Conservation (phyloP, 768 basidiomycete genomes). For the Stropharia rugosoannulata region DNA sequence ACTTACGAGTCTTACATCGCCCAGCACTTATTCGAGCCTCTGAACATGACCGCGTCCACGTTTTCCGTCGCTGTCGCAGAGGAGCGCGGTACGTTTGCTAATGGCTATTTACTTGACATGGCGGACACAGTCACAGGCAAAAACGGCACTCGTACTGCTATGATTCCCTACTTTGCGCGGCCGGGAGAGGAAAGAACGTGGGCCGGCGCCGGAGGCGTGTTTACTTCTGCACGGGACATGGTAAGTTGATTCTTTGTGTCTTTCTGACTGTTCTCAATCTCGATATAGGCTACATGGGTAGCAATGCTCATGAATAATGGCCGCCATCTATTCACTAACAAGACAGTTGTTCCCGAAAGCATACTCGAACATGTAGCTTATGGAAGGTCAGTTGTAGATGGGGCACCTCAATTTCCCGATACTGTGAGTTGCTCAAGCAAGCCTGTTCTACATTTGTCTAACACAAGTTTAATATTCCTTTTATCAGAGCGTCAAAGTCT, state of each 20-base stretch:
- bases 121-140: slow-evolving; percentile 26
- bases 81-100: slow-evolving; percentile 28
- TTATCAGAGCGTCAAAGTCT: slow-evolving; percentile 38
- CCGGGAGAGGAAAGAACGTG: slow-evolving; percentile 38
- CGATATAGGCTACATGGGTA: slow-evolving; percentile 20
- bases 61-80: slow-evolving; percentile 39
- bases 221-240: slow-evolving; percentile 40
- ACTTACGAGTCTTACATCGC: slow-evolving; percentile 38
- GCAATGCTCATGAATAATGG: too few relatives aligned
- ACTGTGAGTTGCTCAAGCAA: too few relatives aligned
- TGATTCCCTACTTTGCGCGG: slow-evolving; percentile 37
- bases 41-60: slow-evolving; percentile 39
- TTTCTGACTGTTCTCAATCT: slow-evolving; percentile 15
- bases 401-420: too few relatives aligned
- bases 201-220: slow-evolving; percentile 42
- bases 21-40: slow-evolving; percentile 35
- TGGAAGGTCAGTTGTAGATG: too few relatives aligned
- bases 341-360: too few relatives aligned
- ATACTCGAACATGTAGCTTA: too few relatives aligned
- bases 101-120: slow-evolving; percentile 35
- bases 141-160: slow-evolving; percentile 32
- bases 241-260: slow-evolving; percentile 17
- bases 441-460: too few relatives aligned
- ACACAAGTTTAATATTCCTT: too few relatives aligned
- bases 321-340: too few relatives aligned